Base-by-base conservation (phyloP, 1,284 basidiomycete species). In the Cutaneotrichosporon dermatis region DNA sequence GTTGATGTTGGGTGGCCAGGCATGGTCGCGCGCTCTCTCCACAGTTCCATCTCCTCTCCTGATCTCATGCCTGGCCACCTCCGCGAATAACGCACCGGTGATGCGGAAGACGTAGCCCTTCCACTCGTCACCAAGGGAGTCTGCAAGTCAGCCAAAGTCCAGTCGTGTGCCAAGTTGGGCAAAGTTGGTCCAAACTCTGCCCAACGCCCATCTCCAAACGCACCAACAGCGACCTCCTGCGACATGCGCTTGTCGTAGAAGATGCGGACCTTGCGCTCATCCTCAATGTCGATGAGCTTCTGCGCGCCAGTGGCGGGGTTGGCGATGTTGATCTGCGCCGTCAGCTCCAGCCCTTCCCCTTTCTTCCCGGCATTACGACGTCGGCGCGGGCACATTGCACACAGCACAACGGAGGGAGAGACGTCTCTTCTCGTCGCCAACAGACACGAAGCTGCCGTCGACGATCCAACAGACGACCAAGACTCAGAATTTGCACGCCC, bases 51-150 rank as follows among this genome's bases (percentile, higher is more conserved):
- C n/a, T 7, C 10, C 34, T 6, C 34, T 2, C 42, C 41, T 35
- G n/a, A 34, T 11, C 25, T 37, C 8, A 13, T 35, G 41, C 34
- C 25, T 41, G 37, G 48, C 58, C 16, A 33, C 13, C 16, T 11
- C 52, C 15, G 2, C 40, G 51, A 39, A 42, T 34, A 37, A 61
- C 62, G 43, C 92, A 75, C 95, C 94, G 51, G 92, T 93, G 82
- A 99, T 91, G 75, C 93, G 89, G 85, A 97, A 87, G 79, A 97
- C 82, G 83, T 98, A 98, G 64, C 95, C 95, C 80, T 92, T 92
- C 85, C 87, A 98, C 83, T 98, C 95, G 78, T 96, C 90, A 73
- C 94, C 93, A 73, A 98, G 82, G 57, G 87, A 41, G 54, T 48
- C 50, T 51, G 50, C 50, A 51, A 33, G 50, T 51, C 39, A 51